phyloP scores from a whole-genome alignment of 2,329 filamentous ascomycete genomes.

The Cladosporium sp. region DNA sequence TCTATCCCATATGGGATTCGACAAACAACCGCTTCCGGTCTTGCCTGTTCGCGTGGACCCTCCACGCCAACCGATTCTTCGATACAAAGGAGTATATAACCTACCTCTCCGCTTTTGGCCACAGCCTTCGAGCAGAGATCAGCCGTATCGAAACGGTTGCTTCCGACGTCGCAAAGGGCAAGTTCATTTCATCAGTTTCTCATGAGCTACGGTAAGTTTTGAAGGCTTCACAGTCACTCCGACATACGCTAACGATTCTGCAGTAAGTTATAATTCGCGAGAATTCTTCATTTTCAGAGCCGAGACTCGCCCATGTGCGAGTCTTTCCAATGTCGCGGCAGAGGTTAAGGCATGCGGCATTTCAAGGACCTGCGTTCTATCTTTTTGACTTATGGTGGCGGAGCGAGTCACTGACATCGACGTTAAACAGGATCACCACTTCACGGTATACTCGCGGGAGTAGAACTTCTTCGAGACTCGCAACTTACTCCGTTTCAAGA shows the following conservation, averaged over 20 bases:
- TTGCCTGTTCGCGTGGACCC: conserved; percentile 36
- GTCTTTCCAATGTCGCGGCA: no score
- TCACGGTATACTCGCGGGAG: conserved; percentile 44
- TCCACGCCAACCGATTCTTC: conserved; percentile 35
- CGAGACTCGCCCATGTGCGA: no score
- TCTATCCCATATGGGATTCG: conserved; percentile 6
- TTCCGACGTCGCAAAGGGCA: conserved; percentile 45
- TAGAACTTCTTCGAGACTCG: conserved; percentile 47
- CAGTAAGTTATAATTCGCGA: no score
- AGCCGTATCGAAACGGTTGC: conserved; percentile 34
- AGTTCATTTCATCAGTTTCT: conserved; percentile 48
- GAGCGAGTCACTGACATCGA: no score
- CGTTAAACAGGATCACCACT: conserved; percentile 35
- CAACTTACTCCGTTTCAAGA: conserved; percentile 35
- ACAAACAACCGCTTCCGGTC: conserved; percentile 9
- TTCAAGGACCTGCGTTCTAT: no score
- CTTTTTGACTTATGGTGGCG: no score
- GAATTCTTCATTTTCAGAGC: no score
- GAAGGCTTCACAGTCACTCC: no score
- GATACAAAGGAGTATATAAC: conserved; percentile 34
- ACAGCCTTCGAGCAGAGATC: conserved; percentile 37
- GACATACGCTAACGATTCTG: no score
- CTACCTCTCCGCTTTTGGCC: conserved; percentile 35
- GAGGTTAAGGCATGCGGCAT: no score
- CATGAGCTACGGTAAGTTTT: no score